Evolutionary conservation across 176 grass and related monocot species (phyloP).

Genomic region (Secale cereale): DNA sequence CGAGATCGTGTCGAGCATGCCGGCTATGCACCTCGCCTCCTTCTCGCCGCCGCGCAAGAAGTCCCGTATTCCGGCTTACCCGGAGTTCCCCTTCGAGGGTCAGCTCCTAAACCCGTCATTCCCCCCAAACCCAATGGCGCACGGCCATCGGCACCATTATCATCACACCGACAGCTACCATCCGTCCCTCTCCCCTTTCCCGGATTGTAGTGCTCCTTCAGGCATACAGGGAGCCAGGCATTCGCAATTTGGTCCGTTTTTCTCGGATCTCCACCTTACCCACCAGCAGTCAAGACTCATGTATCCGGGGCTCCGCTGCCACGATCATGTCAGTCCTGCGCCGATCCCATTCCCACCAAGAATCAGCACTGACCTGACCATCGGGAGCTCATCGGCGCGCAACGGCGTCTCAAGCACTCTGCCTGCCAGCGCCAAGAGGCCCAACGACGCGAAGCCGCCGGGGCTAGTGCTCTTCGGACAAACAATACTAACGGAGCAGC

Average conservation of each 20-base stretch:
- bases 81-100: conserved; percentile 62
- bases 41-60: conserved; percentile 72
- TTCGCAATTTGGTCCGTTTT: conserved; percentile 58
- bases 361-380: conserved; percentile 49
- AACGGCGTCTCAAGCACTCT: conserved; percentile 12
- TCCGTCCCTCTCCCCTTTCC: conserved; percentile 46
- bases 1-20: conserved; percentile 81
- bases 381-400: conserved; percentile 20
- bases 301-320: conserved; percentile 24
- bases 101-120: conserved; percentile 45
- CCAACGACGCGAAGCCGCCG: conserved; percentile 29
- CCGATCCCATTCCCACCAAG: neutral
- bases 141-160: conserved; percentile 14
- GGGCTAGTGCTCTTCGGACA: conserved; percentile 77
- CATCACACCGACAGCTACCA: neutral
- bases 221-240: conserved; percentile 99
- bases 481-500: conserved; percentile 72
- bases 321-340: neutral
- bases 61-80: conserved; percentile 36
- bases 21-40: conserved; percentile 62
- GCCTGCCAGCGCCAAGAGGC: conserved; percentile 29
- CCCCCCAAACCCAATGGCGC: conserved; percentile 27
- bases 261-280: conserved; percentile 67
- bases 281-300: conserved; percentile 56
- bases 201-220: conserved; percentile 60